These are phyloP conservation scores for Solanum clarkiae DNA, from an alignment of 257 asterid species.

Conservation along the genomic window DNA sequence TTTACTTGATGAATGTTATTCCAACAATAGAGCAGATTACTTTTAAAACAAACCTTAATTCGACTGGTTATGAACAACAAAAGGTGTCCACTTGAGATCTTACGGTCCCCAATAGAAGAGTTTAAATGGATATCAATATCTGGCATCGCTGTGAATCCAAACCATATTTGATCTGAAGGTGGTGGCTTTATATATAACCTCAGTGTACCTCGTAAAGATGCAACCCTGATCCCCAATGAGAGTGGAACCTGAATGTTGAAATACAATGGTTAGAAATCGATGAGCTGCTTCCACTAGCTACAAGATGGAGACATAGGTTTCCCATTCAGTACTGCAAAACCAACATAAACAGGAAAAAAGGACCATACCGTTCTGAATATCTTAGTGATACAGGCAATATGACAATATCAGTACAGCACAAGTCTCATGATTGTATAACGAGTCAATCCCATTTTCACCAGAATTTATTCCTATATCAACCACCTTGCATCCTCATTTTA, in stretches of 20 bases:
- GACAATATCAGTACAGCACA: not conserved
- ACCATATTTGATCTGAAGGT: conserved; percentile 95
- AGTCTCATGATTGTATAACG: not conserved
- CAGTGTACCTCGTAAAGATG: conserved; percentile 77
- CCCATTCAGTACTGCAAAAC: not conserved
- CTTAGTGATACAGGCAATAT: not conserved
- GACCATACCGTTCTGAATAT: not conserved
- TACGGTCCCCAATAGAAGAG: conserved; percentile 72
- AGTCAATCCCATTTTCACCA: not conserved
- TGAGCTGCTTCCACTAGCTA: not conserved
- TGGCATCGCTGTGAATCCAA: conserved; percentile 85
- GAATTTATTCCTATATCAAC: not conserved
- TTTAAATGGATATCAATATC: conserved; percentile 74
- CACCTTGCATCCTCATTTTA: not conserved
- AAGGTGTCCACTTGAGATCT: conserved; percentile 69
- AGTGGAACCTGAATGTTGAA: conserved; percentile 62
- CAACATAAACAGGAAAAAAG: not conserved
- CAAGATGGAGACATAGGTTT: not conserved
- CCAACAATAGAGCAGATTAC: not conserved
- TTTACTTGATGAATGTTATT: not conserved
- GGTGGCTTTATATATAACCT: conserved; percentile 76
- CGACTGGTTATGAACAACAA: conserved; percentile 63
- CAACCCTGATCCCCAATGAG: conserved; percentile 56
- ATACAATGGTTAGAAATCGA: conserved; percentile 7
- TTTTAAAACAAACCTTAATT: conserved; percentile 54